Percentiles rank a stretch among this genome's conserved stretches.
These are phyloP conservation scores for Phaeoacremonium minimum DNA, from an alignment of 2,329 filamentous ascomycete genomes.

Conservation along the genomic window DNA sequence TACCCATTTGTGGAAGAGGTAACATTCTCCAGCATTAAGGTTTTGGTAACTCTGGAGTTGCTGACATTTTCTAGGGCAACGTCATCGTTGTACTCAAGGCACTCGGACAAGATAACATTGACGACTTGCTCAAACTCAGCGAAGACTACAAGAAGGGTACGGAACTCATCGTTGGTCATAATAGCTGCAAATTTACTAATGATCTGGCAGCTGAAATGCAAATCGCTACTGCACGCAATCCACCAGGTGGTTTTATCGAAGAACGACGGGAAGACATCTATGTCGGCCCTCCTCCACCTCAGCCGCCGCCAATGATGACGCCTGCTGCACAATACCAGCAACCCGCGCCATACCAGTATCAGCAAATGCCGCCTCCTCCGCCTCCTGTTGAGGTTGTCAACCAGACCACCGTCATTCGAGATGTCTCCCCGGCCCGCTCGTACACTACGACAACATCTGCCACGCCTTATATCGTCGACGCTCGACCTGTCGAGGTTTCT, in stretches of 20 bases:
- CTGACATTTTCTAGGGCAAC: constrained; percentile 59
- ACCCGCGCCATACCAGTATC: constrained; percentile 7
- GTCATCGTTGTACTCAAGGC: constrained; percentile 78
- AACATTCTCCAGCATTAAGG: constrained; percentile 19
- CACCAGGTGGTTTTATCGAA: constrained; percentile 28
- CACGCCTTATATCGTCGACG: constrained; percentile 35
- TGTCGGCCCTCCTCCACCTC: constrained; percentile 21
- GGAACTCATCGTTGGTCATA: too few species aligned
- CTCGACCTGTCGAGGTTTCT: constrained; percentile 26
- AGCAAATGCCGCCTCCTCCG: constrained; percentile 23
- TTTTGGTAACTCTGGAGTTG: neutral
- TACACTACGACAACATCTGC: constrained; percentile 26
- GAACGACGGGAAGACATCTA: constrained; percentile 42
- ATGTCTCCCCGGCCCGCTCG: constrained; percentile 41
- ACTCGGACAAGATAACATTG: constrained; percentile 83
- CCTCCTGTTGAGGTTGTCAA: constrained; percentile 35
- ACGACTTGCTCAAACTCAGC: constrained; percentile 78
- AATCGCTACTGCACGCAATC: constrained; percentile 5
- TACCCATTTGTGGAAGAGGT: constrained; percentile 88
- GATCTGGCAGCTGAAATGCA: constrained; percentile 5
- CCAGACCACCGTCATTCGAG: constrained; percentile 42
- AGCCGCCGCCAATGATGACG: constrained; percentile 14
- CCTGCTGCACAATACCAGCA: constrained; percentile 21
- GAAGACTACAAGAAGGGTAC: constrained; percentile 69
- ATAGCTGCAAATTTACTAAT: constrained; percentile 6